phyloP scores from a whole-genome alignment of 768 basidiomycete species.

The Russula earlei region DNA sequence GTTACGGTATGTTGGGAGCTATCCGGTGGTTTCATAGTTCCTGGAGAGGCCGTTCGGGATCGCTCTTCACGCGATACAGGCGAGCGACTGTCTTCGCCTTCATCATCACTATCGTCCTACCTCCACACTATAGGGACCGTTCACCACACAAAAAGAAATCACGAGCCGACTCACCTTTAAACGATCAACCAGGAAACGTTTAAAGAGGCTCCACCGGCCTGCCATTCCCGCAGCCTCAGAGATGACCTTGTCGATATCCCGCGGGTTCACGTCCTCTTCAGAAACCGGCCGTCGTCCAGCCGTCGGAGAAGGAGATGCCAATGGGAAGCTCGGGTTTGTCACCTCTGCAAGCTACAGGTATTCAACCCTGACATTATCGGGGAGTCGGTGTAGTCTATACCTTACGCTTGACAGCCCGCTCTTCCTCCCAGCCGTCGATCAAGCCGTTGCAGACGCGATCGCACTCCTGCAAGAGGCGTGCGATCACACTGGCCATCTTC shows the following conservation, averaged over 20 bases:
- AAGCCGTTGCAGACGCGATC: slow-evolving; percentile 74
- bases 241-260: slow-evolving; percentile 86
- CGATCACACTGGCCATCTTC: slow-evolving; percentile 75
- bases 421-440: slow-evolving; percentile 85
- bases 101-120: slow-evolving; percentile 9
- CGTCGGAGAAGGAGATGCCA: slow-evolving; percentile 6
- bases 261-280: slow-evolving; percentile 62
- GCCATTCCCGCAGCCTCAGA: slow-evolving; percentile 86
- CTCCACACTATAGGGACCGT: background rate
- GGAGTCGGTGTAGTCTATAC: slow-evolving; percentile 28
- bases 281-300: slow-evolving; percentile 26
- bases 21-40: background rate
- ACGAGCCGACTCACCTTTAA: slow-evolving; percentile 42
- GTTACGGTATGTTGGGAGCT: background rate
- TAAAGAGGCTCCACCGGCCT: slow-evolving; percentile 85
- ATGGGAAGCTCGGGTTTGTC: slow-evolving; percentile 24
- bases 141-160: background rate
- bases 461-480: slow-evolving; percentile 71
- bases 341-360: slow-evolving; percentile 29
- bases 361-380: background rate
- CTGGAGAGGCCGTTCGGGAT: background rate
- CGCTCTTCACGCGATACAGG: background rate
- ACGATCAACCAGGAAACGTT: slow-evolving; percentile 73
- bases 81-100: background rate
- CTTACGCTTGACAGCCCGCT: slow-evolving; percentile 74